Base-by-base conservation (phyloP, 805 yeast species). In the Zygosaccharomyces kombuchaensis region DNA sequence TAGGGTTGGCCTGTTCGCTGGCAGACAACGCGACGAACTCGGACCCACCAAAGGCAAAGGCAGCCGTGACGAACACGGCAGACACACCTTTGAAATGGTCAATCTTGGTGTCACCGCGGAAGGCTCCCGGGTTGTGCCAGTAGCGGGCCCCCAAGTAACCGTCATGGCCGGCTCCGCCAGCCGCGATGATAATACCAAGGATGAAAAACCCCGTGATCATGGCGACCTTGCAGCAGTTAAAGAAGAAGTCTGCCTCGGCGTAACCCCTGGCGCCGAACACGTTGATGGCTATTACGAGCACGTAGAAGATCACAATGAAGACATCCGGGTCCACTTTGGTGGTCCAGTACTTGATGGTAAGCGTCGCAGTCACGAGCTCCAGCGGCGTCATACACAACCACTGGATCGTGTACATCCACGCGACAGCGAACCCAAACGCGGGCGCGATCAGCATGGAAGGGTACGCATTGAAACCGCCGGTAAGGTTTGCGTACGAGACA, bases 361-460 rank as follows among this genome's bases (percentile, higher is more conserved):
- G 71, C 9, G 82, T 72, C 2, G 84, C 82, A 2, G 84, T 82
- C 26, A 79, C 81, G 44, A 82, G 68, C 58, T 83, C 89, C 48
- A 82, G 67, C 0, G 89, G 88, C 45, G 82, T 68, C 19, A 81
- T 73, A 40, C 81, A 80, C 17, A 82, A 65, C 80, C 81, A 78
- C 62, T 80, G 84, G 52, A 82, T 62, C 46, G 77, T 78, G 58
- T 83, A 83, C 60, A 80, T 80, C 86, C 84, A 79, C 32, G 85
- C 86, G 61, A 81, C 77, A 39, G 87, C 80, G 58, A 83, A 83
- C 1, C 87, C 87, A 60, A 81, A 70, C 17, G 84, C 78, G 12
- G 82, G 82, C 51, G 82, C 87, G 34, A 82, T 70, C 53, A 82
- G 74, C 53, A 87, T 69, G 40, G 80, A 72, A 50, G 82, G 77